phyloP scores from a whole-genome alignment of 768 basidiomycete species.

The Podaxis sp. region DNA sequence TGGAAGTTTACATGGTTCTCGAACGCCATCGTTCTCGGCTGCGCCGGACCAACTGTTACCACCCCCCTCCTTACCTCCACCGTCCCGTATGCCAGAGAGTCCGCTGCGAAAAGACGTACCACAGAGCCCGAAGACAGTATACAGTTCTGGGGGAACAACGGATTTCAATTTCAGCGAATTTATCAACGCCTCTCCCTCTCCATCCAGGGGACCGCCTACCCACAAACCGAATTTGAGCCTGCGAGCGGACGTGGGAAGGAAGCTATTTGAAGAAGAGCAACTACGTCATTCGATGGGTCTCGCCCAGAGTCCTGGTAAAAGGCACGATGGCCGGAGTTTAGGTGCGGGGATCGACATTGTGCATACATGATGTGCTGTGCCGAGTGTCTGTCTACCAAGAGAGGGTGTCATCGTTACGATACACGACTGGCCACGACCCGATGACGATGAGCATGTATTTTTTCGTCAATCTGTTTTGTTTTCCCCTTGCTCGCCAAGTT shows the following conservation, averaged over 20 bases:
- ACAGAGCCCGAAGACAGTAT: conserved; percentile 16
- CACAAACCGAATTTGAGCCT: conserved; percentile 48
- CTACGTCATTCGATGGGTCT: conserved; percentile 32
- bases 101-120: conserved; percentile 17
- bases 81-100: conserved; percentile 17
- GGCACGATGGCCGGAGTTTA: conserved; percentile 31
- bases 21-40: conserved; percentile 3
- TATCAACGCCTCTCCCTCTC: conserved; percentile 72
- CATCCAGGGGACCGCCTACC: conserved; percentile 37
- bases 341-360: conserved; percentile 46
- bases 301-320: conserved; percentile 21
- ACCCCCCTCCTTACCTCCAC: conserved; percentile 18
- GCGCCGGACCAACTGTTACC: conserved; percentile 25
- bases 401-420: not conserved
- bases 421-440: conserved; percentile 3
- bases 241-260: conserved; percentile 63
- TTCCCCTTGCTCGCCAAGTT: conserved; percentile 5
- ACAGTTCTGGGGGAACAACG: conserved; percentile 24
- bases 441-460: not conserved
- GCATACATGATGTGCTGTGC: conserved; percentile 31
- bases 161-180: conserved; percentile 72
- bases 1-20: conserved; percentile 16
- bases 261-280: conserved; percentile 72
- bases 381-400: not conserved
- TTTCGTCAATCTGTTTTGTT: not conserved